Conservation (phyloP, 225 moss, liverwort and hornwort genomes). For the Lunularia cruciata region DNA sequence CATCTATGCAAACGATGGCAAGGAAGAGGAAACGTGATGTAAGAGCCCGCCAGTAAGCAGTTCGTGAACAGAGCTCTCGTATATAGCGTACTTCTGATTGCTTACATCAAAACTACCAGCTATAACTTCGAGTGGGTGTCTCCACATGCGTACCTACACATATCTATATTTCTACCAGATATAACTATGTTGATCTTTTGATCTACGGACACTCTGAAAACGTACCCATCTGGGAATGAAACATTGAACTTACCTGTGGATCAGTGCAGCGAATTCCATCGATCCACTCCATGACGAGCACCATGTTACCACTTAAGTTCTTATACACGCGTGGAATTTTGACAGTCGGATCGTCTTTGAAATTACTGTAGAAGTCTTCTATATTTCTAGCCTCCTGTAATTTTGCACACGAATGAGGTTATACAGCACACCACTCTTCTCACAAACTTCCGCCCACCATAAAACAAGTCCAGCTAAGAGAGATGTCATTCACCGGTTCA, state of each 20-base stretch:
- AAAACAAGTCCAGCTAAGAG: background rate
- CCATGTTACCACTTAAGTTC: slow-evolving; percentile 66
- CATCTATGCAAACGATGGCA: too few relatives aligned
- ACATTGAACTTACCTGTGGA: slow-evolving; percentile 58
- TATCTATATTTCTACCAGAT: too few relatives aligned
- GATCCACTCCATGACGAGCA: slow-evolving; percentile 99
- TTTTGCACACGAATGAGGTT: slow-evolving; percentile 5
- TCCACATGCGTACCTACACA: too few relatives aligned
- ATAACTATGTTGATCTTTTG: too few relatives aligned
- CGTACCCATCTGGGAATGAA: background rate
- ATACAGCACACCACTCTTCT: background rate
- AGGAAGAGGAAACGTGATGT: too few relatives aligned
- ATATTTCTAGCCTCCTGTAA: slow-evolving; percentile 92
- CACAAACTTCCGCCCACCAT: background rate
- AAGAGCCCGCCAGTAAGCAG: too few relatives aligned
- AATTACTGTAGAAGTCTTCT: slow-evolving; percentile 82
- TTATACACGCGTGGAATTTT: slow-evolving; percentile 85
- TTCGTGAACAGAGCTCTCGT: too few relatives aligned
- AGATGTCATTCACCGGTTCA: background rate
- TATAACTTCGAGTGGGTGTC: too few relatives aligned
- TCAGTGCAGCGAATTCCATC: slow-evolving; percentile 96
- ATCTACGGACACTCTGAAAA: background rate
- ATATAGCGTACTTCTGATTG: too few relatives aligned
- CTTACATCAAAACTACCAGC: too few relatives aligned
- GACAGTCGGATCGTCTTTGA: slow-evolving; percentile 77